Percentiles rank a stretch among this genome's conserved stretches.
These are phyloP conservation scores for Lumnitzera littorea DNA, from an alignment of 345 rosid genomes.

Conservation along the genomic window DNA sequence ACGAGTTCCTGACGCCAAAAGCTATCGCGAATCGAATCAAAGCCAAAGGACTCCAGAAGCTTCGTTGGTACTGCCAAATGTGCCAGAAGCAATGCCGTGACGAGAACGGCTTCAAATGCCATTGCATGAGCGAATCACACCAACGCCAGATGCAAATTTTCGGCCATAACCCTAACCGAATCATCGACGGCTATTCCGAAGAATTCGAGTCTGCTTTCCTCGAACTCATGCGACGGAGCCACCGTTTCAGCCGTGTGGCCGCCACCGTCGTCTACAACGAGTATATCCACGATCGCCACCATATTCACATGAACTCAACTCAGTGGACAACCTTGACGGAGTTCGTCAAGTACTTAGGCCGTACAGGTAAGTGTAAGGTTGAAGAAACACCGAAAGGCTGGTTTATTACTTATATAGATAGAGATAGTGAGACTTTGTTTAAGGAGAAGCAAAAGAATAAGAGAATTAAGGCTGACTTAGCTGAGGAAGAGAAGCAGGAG, in stretches of 20 bases:
- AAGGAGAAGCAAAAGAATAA: slow-evolving; percentile 85
- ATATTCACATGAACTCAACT: slow-evolving; percentile 90
- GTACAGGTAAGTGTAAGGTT: slow-evolving; percentile 83
- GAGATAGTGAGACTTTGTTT: slow-evolving; percentile 76
- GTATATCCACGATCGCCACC: slow-evolving; percentile 81
- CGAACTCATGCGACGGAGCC: slow-evolving; percentile 75
- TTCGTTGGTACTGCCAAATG: slow-evolving; percentile 99
- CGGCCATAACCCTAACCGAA: slow-evolving; percentile 69
- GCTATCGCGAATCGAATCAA: slow-evolving; percentile 89
- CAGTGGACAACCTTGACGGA: slow-evolving; percentile 91
- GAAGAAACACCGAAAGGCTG: slow-evolving; percentile 97
- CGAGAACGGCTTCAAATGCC: slow-evolving; percentile 98
- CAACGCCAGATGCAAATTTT: slow-evolving; percentile 94
- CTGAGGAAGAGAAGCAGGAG: slow-evolving; percentile 92
- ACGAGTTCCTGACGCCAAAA: slow-evolving; percentile 84
- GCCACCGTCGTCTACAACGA: slow-evolving; percentile 97
- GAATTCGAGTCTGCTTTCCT: slow-evolving; percentile 73
- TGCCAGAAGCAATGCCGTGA: slow-evolving; percentile 96
- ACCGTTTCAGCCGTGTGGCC: slow-evolving; percentile 83
- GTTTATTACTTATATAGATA: slow-evolving; percentile 87
- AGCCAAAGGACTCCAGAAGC: slow-evolving; percentile 95
- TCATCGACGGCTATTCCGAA: slow-evolving; percentile 82
- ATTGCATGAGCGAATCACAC: slow-evolving; percentile 94
- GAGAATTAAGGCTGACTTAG: slow-evolving; percentile 65
- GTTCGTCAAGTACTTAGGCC: slow-evolving; percentile 74